Evolutionary conservation across 2,329 filamentous ascomycete species (phyloP), one percentile per base, ranked within the genome.

Genomic region (Camillea tinctor): DNA sequence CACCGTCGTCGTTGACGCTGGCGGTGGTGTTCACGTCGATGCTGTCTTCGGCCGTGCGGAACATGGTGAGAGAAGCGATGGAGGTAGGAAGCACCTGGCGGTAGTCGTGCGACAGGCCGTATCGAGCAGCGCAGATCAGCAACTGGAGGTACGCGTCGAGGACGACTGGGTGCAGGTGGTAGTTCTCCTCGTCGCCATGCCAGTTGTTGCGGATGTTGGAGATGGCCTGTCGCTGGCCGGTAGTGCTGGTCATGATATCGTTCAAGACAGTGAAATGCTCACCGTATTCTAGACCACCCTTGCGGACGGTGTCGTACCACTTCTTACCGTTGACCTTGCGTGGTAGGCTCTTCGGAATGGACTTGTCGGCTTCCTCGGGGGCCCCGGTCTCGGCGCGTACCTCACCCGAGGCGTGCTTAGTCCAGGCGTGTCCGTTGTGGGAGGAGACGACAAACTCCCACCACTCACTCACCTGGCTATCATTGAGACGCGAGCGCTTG

Each of bases 371-470:
- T 11, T 30, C 26, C 3, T 48, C 36, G 7, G 57, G 36, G 5
- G 51, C 22, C 54, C 50, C 48, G 6, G 57, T 60, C 49, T 54
- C 36, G 36, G 56, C 56, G 21, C 62, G 51, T 20, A 72, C 62
- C 44, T 64, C 61, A 20, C 72, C 71, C 13, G 52, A 52, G 57
- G 67, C 70, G 55, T 74, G 71, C 55, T 69, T 71, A 0, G 56
- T 70, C 73, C 73, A 75, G 1, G 54, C 26, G 4, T 53, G 52
- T 4, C 64, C 66, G 52, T 69, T 68, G 44, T 65, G 62, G 0
- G 73, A 73, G 4, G 62, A 57, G 54, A 74, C 63, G 3, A 59
- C 52, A 50, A 74, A 74, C 4, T 72, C 68, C 52, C 61, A 73
- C 69, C 68, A 73, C 3, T 59, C 40, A 15, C 52, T 60, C 36